Evolutionary conservation across 257 asterid species (phyloP).

Genomic region (Forsythia suspensa): DNA sequence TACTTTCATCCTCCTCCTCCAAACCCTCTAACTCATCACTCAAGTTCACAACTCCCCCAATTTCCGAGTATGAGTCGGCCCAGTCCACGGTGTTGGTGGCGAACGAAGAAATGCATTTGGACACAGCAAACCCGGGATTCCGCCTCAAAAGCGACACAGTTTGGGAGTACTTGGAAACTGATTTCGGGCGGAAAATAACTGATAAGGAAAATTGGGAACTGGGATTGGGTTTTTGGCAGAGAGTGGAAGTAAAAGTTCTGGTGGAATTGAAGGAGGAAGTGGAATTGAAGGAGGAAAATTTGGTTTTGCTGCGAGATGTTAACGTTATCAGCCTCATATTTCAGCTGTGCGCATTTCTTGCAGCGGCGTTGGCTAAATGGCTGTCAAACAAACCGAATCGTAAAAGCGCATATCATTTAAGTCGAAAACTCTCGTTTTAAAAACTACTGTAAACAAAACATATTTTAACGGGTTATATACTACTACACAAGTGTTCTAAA

Average conservation of each 20-base stretch:
- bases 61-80: conserved; percentile 45
- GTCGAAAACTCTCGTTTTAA: no score
- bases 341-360: no score
- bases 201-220: conserved; percentile 5
- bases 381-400: no score
- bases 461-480: no score
- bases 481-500: no score
- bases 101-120: conserved; percentile 54
- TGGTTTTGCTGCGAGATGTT: neutral
- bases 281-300: neutral
- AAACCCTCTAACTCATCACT: conserved; percentile 18
- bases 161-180: conserved; percentile 1
- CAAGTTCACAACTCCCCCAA: conserved; percentile 29
- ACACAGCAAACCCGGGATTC: conserved; percentile 27
- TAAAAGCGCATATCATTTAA: no score
- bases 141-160: conserved; percentile 26
- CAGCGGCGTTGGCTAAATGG: no score
- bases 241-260: neutral
- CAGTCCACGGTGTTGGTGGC: conserved; percentile 43
- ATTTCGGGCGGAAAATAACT: conserved; percentile 16
- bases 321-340: neutral
- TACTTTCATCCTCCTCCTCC: conserved; percentile 33
- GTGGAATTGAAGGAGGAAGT: neutral
- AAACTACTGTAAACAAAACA: no score
- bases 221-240: conserved; percentile 1